These are phyloP conservation scores for Candida insectalens DNA, from an alignment of 805 yeast species.

Conservation along the genomic window DNA sequence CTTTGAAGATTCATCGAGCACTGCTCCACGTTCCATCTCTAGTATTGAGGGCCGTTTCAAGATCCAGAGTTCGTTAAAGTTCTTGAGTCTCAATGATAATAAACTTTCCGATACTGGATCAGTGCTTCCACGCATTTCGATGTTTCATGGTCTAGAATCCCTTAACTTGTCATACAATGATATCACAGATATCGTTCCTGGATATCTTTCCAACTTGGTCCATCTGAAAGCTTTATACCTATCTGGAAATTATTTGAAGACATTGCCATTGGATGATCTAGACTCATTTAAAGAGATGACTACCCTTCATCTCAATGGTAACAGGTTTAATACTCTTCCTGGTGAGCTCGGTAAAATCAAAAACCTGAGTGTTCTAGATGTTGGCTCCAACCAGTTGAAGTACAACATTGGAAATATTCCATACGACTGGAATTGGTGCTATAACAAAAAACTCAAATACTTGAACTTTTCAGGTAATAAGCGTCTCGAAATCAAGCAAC, in stretches of 20 bases:
- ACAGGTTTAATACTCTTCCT: constrained; percentile 78
- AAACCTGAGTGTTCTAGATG: constrained; percentile 67
- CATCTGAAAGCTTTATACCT: constrained; percentile 57
- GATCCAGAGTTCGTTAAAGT: constrained; percentile 34
- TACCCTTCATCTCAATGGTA: constrained; percentile 66
- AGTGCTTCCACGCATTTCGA: constrained; percentile 59
- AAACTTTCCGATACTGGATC: constrained; percentile 69
- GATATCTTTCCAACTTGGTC: constrained; percentile 50
- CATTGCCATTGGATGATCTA: constrained; percentile 81
- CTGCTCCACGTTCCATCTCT: neutral
- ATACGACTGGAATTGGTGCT: constrained; percentile 97
- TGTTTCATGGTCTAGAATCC: constrained; percentile 44
- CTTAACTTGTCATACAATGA: constrained; percentile 81
- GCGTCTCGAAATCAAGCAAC: constrained; percentile 77
- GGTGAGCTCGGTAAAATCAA: constrained; percentile 70
- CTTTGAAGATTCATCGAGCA: neutral
- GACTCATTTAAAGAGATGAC: constrained; percentile 48
- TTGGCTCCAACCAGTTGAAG: constrained; percentile 81
- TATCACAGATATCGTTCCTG: constrained; percentile 68
- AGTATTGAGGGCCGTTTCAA: constrained; percentile 15
- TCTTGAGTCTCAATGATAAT: constrained; percentile 71
- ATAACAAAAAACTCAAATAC: constrained; percentile 64
- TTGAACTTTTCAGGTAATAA: constrained; percentile 90
- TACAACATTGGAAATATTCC: constrained; percentile 92
- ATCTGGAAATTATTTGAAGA: constrained; percentile 73